Evolutionary conservation across 106 monocot species (phyloP).

Genomic region (Dendrobium catenatum): DNA sequence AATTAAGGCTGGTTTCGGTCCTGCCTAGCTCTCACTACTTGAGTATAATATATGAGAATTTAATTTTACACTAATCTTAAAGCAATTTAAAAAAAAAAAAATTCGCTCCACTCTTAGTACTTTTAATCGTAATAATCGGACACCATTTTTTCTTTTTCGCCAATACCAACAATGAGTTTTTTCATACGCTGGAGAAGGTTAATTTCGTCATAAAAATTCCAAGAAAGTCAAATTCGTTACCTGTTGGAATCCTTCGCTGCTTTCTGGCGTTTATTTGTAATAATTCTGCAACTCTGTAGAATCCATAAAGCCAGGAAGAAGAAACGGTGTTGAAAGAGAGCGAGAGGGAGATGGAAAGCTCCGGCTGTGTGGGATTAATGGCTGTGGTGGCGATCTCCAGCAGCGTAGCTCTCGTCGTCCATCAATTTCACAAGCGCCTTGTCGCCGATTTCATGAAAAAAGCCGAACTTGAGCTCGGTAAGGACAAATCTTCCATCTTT

Average conservation of each 20-base stretch:
- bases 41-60: too few species aligned
- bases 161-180: too few species aligned
- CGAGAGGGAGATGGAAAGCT: constrained; percentile 27
- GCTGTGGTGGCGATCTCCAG: constrained; percentile 50
- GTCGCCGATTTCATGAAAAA: constrained; percentile 45
- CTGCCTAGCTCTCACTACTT: too few species aligned
- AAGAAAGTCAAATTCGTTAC: too few species aligned
- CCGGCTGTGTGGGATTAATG: constrained; percentile 41
- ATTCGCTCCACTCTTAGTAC: too few species aligned
- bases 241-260: neutral
- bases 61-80: too few species aligned
- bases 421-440: constrained; percentile 39
- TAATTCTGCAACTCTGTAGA: neutral
- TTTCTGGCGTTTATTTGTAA: neutral
- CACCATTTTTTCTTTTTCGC: too few species aligned
- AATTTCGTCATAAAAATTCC: too few species aligned
- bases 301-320: neutral
- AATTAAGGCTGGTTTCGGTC: too few species aligned
- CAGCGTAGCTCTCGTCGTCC: constrained; percentile 36
- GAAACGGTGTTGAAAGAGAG: neutral
- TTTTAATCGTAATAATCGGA: too few species aligned
- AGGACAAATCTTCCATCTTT: neutral
- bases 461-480: constrained; percentile 32
- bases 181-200: too few species aligned
- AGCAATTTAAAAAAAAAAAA: too few species aligned